Evolutionary conservation across 306 rosid genomes (phyloP).

Genomic region (Rosa chinensis): DNA sequence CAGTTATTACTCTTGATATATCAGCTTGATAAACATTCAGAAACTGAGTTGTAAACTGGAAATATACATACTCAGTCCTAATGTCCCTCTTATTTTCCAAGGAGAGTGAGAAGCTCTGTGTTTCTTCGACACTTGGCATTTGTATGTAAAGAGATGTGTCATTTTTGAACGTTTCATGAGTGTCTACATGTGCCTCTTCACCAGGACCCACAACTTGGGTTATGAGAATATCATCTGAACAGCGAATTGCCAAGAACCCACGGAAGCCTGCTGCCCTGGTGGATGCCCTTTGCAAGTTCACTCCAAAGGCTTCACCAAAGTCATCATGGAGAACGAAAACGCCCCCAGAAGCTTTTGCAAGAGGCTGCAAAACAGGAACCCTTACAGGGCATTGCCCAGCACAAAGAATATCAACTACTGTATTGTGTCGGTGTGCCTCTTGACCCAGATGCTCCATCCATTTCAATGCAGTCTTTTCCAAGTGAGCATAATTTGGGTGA

Average conservation of each 20-base stretch:
- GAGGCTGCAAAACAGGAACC: conserved; percentile 93
- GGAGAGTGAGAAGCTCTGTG: conserved; percentile 80
- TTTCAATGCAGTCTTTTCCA: conserved; percentile 88
- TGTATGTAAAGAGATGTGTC: conserved; percentile 76
- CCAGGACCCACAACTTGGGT: conserved; percentile 94
- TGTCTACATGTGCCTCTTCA: conserved; percentile 86
- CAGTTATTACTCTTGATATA: conserved; percentile 76
- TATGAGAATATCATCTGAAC: conserved; percentile 75
- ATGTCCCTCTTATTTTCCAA: conserved; percentile 85
- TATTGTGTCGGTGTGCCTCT: conserved; percentile 75
- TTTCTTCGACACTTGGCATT: conserved; percentile 89
- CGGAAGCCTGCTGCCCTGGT: conserved; percentile 89
- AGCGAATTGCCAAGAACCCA: conserved; percentile 82
- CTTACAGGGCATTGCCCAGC: conserved; percentile 99
- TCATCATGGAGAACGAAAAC: conserved; percentile 95
- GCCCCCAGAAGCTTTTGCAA: conserved; percentile 95
- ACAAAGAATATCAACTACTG: conserved; percentile 83
- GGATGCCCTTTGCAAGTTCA: conserved; percentile 95
- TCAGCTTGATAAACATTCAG: conserved; percentile 70
- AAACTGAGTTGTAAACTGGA: conserved; percentile 63
- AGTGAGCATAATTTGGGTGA: conserved; percentile 91
- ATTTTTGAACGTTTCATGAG: conserved; percentile 71
- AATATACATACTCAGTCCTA: conserved; percentile 53
- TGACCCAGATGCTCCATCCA: conserved; percentile 94
- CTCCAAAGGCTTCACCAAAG: conserved; percentile 99